A percentile compares a stretch with the other conserved stretches of the same genome.
These are phyloP conservation scores for Hypoxylon trugodes DNA, from an alignment of 495 filamentous ascomycete genomes.

Conservation along the genomic window DNA sequence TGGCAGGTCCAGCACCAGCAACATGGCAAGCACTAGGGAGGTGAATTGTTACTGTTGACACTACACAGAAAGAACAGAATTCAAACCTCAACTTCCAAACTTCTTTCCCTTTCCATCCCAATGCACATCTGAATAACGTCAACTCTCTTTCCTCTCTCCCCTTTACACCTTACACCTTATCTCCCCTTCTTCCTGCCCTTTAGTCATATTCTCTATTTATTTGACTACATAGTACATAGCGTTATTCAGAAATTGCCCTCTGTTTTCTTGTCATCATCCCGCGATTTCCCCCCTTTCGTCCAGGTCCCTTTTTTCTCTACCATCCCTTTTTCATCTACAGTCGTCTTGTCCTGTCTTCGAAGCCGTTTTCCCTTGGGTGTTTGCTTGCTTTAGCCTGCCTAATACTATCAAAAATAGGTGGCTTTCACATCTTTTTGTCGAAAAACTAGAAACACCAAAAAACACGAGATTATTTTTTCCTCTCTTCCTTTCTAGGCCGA, in stretches of 20 bases:
- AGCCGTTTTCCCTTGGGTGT: conserved; percentile 26
- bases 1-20: too few relatives aligned
- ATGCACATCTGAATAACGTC: conserved; percentile 52
- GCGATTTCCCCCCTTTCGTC: conserved; percentile 35
- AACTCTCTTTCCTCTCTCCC: conserved; percentile 46
- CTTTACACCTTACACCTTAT: conserved; percentile 38
- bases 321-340: conserved; percentile 36
- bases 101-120: conserved; percentile 47
- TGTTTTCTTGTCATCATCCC: conserved; percentile 45
- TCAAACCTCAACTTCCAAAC: conserved; percentile 44
- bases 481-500: conserved; percentile 31
- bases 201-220: conserved; percentile 44
- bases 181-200: conserved; percentile 43
- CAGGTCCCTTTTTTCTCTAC: conserved; percentile 31
- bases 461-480: conserved; percentile 32
- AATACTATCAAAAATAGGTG: conserved; percentile 18
- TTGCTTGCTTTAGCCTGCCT: conserved; percentile 30
- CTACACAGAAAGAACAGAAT: conserved; percentile 23
- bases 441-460: conserved; percentile 29
- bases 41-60: too few relatives aligned
- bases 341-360: conserved; percentile 2
- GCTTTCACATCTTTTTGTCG: conserved; percentile 18
- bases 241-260: conserved; percentile 46
- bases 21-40: too few relatives aligned
- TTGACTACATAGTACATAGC: conserved; percentile 46